Percentiles rank a stretch among this genome's conserved stretches.
These are phyloP conservation scores for Tolypocladium album DNA, from an alignment of 2,329 filamentous ascomycete species.

Conservation along the genomic window DNA sequence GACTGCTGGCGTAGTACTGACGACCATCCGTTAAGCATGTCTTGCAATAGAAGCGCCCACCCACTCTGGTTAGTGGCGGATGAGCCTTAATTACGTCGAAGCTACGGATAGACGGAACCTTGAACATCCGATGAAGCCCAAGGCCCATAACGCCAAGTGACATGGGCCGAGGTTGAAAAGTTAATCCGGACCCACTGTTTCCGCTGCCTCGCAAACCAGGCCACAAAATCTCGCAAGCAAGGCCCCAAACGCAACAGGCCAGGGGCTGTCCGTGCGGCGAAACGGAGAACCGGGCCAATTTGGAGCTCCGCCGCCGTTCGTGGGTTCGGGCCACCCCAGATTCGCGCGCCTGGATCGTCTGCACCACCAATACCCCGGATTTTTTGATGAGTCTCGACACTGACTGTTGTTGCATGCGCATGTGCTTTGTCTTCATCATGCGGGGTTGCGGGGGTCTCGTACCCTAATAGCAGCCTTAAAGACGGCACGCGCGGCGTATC, in stretches of 20 bases:
- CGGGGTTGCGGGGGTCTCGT: background rate
- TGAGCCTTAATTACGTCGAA: no score
- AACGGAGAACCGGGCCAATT: constrained; percentile 20
- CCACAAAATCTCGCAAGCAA: background rate
- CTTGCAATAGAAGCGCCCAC: background rate
- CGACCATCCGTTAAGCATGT: background rate
- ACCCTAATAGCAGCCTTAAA: background rate
- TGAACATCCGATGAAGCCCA: background rate
- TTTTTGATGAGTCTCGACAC: background rate
- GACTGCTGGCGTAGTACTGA: background rate
- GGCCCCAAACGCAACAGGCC: background rate
- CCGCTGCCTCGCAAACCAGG: background rate
- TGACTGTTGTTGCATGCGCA: background rate
- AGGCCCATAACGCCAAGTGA: no score
- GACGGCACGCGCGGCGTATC: background rate
- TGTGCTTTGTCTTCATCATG: background rate
- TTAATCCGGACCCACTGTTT: background rate
- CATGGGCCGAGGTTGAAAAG: background rate
- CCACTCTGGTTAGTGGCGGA: no score
- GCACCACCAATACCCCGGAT: background rate
- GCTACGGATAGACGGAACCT: background rate
- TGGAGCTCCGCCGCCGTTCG: constrained; percentile 8
- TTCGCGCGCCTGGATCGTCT: background rate
- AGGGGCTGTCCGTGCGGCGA: background rate
- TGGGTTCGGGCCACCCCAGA: background rate